Evolutionary conservation across 805 yeast genomes (phyloP), one percentile per base, ranked within the genome.

Genomic region (Lachancea cidri): DNA sequence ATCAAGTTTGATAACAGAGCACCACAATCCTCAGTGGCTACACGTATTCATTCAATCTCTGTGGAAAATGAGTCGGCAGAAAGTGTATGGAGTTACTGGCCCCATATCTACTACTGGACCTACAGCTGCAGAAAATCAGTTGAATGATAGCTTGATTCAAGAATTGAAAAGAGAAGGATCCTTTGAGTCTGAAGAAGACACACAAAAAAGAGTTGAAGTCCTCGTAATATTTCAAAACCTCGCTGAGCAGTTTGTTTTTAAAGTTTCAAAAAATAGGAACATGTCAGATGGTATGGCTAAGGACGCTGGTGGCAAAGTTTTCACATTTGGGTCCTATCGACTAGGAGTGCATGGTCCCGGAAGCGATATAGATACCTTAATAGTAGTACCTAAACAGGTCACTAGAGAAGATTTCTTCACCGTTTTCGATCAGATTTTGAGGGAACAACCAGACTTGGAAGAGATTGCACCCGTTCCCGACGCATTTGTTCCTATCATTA

Each of bases 331-430:
- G 1, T 88, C 97, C 1, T 93, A 89, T 57, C 72, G 96, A 48
- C 67, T 93, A 33, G 98, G 98, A 3, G 98, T 93, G 11, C 87
- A 89, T 66, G 98, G 98, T 0, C 98, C 98, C 0, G 98, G 98
- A 1, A 84, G 95, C 0, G 98, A 93, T 81, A 91, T 93, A 46
- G 98, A 93, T 70, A 86, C 98, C 0, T 68, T 93, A 35, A 86
- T 93, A n/a, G 97, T 91, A 19, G 97, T 86, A 14, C 98, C 98
- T 1, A 93, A 91, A 54, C 98, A 93, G 62, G 95, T 93, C 11
- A 73, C 85, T 1, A 74, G 96, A 48, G 93, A 85, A 18, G 93
- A 89, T 62, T 93, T 91, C 59, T 93, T 93, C 58, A 77, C 74
- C 1, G 88, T 86, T 0, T 88, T 93, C 66, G 85, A 73, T 29